These are phyloP conservation scores for Waltergamsia citrina DNA, from an alignment of 2,329 filamentous ascomycete species.

Conservation along the genomic window DNA sequence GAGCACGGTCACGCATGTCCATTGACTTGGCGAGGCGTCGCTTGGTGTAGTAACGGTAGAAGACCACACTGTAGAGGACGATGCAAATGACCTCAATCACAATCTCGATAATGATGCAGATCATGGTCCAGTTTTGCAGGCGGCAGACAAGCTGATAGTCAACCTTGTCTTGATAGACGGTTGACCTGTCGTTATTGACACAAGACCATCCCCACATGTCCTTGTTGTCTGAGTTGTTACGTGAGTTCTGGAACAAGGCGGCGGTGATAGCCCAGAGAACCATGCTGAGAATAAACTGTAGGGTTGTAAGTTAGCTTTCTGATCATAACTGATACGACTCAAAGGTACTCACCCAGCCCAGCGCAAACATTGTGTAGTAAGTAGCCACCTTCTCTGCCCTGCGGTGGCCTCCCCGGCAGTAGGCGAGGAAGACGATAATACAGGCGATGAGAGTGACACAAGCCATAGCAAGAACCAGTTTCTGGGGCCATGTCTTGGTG, in stretches of 20 bases:
- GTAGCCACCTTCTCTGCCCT: constrained; percentile 87
- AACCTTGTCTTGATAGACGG: constrained; percentile 71
- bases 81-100: constrained; percentile 89
- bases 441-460: constrained; percentile 74
- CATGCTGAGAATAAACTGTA: constrained; percentile 74
- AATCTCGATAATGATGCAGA: constrained; percentile 96
- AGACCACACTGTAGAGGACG: constrained; percentile 84
- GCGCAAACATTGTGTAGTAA: constrained; percentile 92
- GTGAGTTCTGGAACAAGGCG: constrained; percentile 71
- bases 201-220: constrained; percentile 99
- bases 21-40: constrained; percentile 92
- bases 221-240: constrained; percentile 59
- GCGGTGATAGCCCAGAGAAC: constrained; percentile 87
- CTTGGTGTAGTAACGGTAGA: constrained; percentile 97
- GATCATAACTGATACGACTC: too few species aligned
- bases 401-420: constrained; percentile 79
- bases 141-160: constrained; percentile 88
- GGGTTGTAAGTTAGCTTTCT: constrained; percentile 1
- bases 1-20: constrained; percentile 87
- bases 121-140: constrained; percentile 85
- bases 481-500: constrained; percentile 84
- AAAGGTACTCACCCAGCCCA: constrained; percentile 60
- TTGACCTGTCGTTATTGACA: constrained; percentile 70
- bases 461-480: constrained; percentile 68
- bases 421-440: constrained; percentile 71